Percentiles rank a stretch among this genome's conserved stretches.
Conservation (phyloP, 1,284 basidiomycete genomes). For the Sanghuangporus weigelae region DNA sequence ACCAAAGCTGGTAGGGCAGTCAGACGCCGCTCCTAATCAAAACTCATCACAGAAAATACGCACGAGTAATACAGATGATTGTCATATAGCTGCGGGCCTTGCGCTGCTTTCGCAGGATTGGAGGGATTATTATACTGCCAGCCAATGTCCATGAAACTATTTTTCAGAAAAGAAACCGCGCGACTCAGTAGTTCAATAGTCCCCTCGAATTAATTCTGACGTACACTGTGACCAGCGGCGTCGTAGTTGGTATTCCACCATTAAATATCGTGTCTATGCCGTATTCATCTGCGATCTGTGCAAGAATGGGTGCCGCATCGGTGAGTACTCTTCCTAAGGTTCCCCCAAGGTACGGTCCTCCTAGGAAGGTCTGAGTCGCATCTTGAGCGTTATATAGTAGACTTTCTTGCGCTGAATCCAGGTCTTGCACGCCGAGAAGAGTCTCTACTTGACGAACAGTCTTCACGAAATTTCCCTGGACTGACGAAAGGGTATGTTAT, state of each 20-base stretch:
- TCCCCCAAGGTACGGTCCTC: constrained; percentile 30
- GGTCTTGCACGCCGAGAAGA: constrained; percentile 46
- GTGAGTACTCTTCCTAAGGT: constrained; percentile 37
- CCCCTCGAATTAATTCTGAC: constrained; percentile 3
- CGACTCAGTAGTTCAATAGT: not conserved
- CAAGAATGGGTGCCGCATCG: constrained; percentile 47
- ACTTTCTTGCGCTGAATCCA: constrained; percentile 14
- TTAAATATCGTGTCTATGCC: constrained; percentile 27
- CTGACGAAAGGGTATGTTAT: constrained; percentile 31
- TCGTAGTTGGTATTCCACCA: constrained; percentile 22
- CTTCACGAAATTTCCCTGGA: constrained; percentile 66
- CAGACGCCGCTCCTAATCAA: not conserved
- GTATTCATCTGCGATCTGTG: constrained; percentile 35
- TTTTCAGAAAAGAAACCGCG: not conserved
- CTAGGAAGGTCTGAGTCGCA: constrained; percentile 4
- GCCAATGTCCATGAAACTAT: constrained; percentile 70
- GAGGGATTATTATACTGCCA: constrained; percentile 67
- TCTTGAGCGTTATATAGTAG: constrained; percentile 14
- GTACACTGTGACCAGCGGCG: constrained; percentile 48
- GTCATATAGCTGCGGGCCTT: constrained; percentile 68
- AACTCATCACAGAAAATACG: constrained; percentile 20
- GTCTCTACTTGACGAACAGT: constrained; percentile 61
- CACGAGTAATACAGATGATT: constrained; percentile 75
- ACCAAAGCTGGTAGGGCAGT: constrained; percentile 43
- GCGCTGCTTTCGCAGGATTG: constrained; percentile 62